Conservation (phyloP, 139 green algal genomes). For the Coelastrella sp. region DNA sequence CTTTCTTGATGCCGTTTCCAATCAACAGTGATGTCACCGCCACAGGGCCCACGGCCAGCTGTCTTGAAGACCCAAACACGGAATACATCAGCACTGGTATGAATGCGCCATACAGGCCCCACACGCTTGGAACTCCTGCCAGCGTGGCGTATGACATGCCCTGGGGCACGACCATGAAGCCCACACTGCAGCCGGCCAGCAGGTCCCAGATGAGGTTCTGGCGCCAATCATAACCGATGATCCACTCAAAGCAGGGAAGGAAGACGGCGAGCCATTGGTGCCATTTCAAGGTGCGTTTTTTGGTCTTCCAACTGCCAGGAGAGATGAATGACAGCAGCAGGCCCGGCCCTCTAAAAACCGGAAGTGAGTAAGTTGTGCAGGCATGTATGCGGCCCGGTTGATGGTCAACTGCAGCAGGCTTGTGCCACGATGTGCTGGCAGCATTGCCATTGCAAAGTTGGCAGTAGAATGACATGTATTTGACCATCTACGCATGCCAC, state of each 20-base stretch:
- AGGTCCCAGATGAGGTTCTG: constrained; percentile 61
- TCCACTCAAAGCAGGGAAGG: constrained; percentile 72
- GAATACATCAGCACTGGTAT: constrained; percentile 84
- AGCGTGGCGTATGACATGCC: constrained; percentile 81
- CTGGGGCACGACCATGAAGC: constrained; percentile 75
- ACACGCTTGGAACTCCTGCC: constrained; percentile 74
- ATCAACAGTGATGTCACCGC: constrained; percentile 59
- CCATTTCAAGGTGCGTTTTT: constrained; percentile 1
- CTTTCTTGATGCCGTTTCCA: constrained; percentile 45
- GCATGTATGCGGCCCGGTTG: not conserved
- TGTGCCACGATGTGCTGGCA: not conserved
- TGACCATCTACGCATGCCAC: no score
- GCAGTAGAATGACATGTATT: no score
- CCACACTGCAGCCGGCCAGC: constrained; percentile 74
- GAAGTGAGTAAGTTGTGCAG: not conserved
- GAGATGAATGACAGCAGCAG: not conserved
- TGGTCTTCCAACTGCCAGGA: not conserved
- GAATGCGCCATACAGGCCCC: constrained; percentile 88
- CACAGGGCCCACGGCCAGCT: constrained; percentile 60
- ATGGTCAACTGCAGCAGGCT: not conserved
- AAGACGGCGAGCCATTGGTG: constrained; percentile 60
- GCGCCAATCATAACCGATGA: constrained; percentile 68
- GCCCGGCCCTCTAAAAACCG: not conserved
- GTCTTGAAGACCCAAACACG: constrained; percentile 74
- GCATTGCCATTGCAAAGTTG: no score